These are phyloP conservation scores for Cyberlindnera mrakii DNA, from an alignment of 805 yeast species.

Conservation along the genomic window DNA sequence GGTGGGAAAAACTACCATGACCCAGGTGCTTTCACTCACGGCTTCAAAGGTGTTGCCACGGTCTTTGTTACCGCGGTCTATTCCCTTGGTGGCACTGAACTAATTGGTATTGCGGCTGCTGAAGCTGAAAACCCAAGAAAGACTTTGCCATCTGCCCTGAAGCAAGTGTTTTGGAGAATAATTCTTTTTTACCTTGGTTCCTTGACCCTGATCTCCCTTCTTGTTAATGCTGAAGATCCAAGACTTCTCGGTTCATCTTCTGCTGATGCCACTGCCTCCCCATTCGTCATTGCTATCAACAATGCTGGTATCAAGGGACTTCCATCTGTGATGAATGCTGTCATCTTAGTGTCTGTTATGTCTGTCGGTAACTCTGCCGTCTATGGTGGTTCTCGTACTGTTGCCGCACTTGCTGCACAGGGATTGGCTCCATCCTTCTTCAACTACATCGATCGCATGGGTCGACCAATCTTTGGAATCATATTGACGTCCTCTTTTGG, in stretches of 20 bases:
- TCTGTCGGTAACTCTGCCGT: slow-evolving; percentile 50
- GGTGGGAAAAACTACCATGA: slow-evolving; percentile 41
- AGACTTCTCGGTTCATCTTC: slow-evolving; percentile 27
- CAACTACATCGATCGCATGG: slow-evolving; percentile 42
- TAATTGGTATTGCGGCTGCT: slow-evolving; percentile 46
- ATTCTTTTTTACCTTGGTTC: slow-evolving; percentile 40
- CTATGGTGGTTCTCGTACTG: slow-evolving; percentile 51
- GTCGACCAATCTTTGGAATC: slow-evolving; percentile 45
- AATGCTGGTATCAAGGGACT: slow-evolving; percentile 31
- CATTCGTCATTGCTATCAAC: slow-evolving; percentile 42
- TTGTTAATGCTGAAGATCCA: slow-evolving; percentile 40
- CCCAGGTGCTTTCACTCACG: slow-evolving; percentile 61
- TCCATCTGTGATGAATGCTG: slow-evolving; percentile 36
- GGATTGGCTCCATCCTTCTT: slow-evolving; percentile 38
- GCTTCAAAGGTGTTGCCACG: slow-evolving; percentile 47
- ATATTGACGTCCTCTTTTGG: slow-evolving; percentile 35
- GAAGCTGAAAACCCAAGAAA: slow-evolving; percentile 43
- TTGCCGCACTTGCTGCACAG: slow-evolving; percentile 39
- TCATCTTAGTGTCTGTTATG: slow-evolving; percentile 34
- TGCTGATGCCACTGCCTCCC: slow-evolving; percentile 33
- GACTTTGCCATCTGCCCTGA: slow-evolving; percentile 45
- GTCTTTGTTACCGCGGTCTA: slow-evolving; percentile 52
- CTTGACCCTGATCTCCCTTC: slow-evolving; percentile 37
- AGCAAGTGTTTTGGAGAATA: slow-evolving; percentile 53
- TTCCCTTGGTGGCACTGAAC: slow-evolving; percentile 48